These are phyloP conservation scores for Evernia prunastri DNA, from an alignment of 495 filamentous ascomycete species.

Conservation along the genomic window DNA sequence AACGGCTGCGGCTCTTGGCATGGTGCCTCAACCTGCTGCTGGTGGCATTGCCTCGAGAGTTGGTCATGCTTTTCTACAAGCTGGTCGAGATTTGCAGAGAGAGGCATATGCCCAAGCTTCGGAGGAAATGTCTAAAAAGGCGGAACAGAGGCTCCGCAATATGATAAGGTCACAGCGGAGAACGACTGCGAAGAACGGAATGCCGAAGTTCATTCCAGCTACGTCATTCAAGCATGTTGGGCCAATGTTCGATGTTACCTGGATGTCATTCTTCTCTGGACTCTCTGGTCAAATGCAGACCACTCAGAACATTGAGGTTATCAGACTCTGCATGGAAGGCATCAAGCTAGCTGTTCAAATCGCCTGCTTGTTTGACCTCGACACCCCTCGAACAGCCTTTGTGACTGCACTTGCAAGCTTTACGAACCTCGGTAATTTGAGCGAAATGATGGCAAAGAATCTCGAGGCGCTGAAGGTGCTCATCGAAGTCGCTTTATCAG, in stretches of 20 bases:
- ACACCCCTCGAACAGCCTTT: slow-evolving; percentile 87
- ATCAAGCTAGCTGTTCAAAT: slow-evolving; percentile 89
- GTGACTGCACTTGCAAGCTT: slow-evolving; percentile 88
- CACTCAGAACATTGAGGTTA: slow-evolving; percentile 82
- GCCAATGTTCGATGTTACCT: slow-evolving; percentile 97
- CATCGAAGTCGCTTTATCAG: slow-evolving; percentile 83
- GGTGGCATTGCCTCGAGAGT: slow-evolving; percentile 75
- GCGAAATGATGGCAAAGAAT: slow-evolving; percentile 94
- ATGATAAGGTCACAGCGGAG: slow-evolving; percentile 79
- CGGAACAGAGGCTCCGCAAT: slow-evolving; percentile 84
- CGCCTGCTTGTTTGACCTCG: slow-evolving; percentile 86
- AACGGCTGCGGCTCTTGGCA: slow-evolving; percentile 67
- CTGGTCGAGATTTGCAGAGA: slow-evolving; percentile 83
- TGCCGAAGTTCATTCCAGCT: slow-evolving; percentile 79
- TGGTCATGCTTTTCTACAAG: slow-evolving; percentile 82
- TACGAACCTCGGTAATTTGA: slow-evolving; percentile 89
- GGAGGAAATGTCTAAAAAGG: slow-evolving; percentile 86
- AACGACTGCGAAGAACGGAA: slow-evolving; percentile 59
- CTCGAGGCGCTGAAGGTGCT: slow-evolving; percentile 87
- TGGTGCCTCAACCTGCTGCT: slow-evolving; percentile 51
- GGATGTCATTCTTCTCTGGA: slow-evolving; percentile 97
- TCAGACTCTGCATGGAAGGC: slow-evolving; percentile 87
- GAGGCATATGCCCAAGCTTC: slow-evolving; percentile 93
- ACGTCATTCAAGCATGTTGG: slow-evolving; percentile 91
- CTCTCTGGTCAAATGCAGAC: slow-evolving; percentile 88